phyloP scores from a whole-genome alignment of 108 stramenopile genomes.

The Ochromonas danica region DNA sequence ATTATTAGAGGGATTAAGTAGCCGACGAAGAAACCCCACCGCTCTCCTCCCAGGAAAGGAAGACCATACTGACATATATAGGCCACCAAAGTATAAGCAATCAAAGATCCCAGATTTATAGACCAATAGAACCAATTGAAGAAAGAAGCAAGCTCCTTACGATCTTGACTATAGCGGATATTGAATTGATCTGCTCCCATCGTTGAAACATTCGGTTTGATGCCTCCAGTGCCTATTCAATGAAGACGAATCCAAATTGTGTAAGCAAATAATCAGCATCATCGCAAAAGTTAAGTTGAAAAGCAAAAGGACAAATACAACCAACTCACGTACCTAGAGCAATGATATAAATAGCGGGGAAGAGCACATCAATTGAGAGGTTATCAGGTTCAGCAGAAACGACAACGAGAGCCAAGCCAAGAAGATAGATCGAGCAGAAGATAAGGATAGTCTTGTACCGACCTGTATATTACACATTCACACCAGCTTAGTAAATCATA shows the following conservation, averaged over 20 bases:
- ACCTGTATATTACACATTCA: no score
- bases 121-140: constrained; percentile 59
- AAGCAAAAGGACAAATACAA: no score
- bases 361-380: constrained; percentile 21
- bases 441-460: constrained; percentile 47
- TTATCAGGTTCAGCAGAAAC: constrained; percentile 39
- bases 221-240: constrained; percentile 47
- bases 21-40: constrained; percentile 57
- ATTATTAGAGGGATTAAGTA: constrained; percentile 53
- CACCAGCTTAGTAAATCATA: no score
- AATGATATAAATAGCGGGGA: constrained; percentile 43
- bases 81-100: constrained; percentile 53
- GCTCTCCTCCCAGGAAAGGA: constrained; percentile 45
- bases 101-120: constrained; percentile 55
- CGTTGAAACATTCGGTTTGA: constrained; percentile 55
- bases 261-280: neutral
- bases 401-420: constrained; percentile 45
- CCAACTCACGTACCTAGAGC: constrained; percentile 39
- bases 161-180: constrained; percentile 38
- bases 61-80: constrained; percentile 58
- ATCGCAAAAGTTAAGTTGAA: no score
- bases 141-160: constrained; percentile 28
- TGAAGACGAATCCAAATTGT: neutral
- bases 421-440: constrained; percentile 45
- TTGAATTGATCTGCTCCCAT: constrained; percentile 60